Conservation (phyloP, 495 filamentous ascomycete genomes). For the Daldinia caldariorum region DNA sequence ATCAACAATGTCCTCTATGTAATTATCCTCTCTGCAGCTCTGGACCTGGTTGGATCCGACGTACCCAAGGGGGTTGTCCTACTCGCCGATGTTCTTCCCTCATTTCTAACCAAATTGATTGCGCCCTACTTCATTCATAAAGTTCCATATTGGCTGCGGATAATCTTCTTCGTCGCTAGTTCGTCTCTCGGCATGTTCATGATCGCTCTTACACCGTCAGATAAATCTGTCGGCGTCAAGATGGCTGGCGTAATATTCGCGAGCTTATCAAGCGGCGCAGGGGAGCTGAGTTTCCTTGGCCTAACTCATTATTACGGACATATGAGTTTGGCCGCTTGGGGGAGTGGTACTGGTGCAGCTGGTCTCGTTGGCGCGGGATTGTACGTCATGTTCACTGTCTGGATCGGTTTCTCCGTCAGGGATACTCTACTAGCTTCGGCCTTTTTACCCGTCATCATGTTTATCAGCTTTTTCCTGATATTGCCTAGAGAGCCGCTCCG, state of each 20-base stretch:
- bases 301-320: slow-evolving; percentile 93
- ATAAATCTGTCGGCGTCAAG: slow-evolving; percentile 73
- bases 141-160: slow-evolving; percentile 79
- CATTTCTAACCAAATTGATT: slow-evolving; percentile 85
- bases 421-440: slow-evolving; percentile 78
- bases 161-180: slow-evolving; percentile 74
- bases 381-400: slow-evolving; percentile 86
- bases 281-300: slow-evolving; percentile 88
- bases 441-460: slow-evolving; percentile 81
- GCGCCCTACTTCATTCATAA: slow-evolving; percentile 93
- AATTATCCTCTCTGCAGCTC: slow-evolving; percentile 93
- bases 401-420: slow-evolving; percentile 73
- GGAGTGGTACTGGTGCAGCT: slow-evolving; percentile 90
- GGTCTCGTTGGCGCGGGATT: slow-evolving; percentile 86
- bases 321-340: slow-evolving; percentile 92
- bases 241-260: slow-evolving; percentile 86
- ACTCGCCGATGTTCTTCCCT: slow-evolving; percentile 89
- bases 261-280: slow-evolving; percentile 82
- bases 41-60: slow-evolving; percentile 87
- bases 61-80: slow-evolving; percentile 92
- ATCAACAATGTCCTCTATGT: slow-evolving; percentile 99
- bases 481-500: slow-evolving; percentile 72
- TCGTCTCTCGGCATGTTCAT: slow-evolving; percentile 88
- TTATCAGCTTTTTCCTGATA: slow-evolving; percentile 82
- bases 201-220: slow-evolving; percentile 78